Evolutionary conservation across 257 asterid genomes (phyloP), one percentile per base, ranked within the genome.

Genomic region (Vinca minor): DNA sequence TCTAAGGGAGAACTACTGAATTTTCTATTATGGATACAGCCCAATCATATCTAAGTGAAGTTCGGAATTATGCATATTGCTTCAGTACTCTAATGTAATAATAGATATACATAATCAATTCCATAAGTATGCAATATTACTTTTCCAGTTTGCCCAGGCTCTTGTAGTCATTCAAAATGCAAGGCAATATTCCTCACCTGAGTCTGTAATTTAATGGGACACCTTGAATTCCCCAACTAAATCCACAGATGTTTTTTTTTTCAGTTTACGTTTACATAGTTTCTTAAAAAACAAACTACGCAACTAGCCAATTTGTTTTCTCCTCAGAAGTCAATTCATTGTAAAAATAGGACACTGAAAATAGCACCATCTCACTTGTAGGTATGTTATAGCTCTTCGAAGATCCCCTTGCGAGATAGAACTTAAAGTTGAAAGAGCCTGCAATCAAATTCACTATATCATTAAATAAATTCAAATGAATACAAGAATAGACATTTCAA

Each of bases 371-470:
- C 9, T 38, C 42, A 38, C 15, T 39, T 29, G 13, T n/a, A 34
- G 23, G 21, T 32, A 49, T 54, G 98, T 89, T 72, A 92, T 92
- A 31, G 95, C 98, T 65, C 97, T 88, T 35, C 96, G 91, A 46
- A 92, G 78, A 79, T 92, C 98, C 66, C 98, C 98, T 77, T 87
- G 97, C 14, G 98, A 89, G 69, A 92, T 89, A 63, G 93, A 78
- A 75, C 95, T 87, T 72, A 92, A 79, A 65, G 96, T 81, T 67
- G 91, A 74, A 75, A 89, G 95, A 70, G 97, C 97, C 97, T 92
- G 64, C 69, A 72, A 28, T 57, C 41, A 69, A 66, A 60, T 29
- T 26, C 3, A 48, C 32, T 26, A 50, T 25, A 59, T 45, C 17
- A 38, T 45, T 54, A 45, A 18, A 47, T n/a, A 58, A 73, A 46